Conservation (phyloP, 2,329 filamentous ascomycete species). For the Trichoderma pleuroti region DNA sequence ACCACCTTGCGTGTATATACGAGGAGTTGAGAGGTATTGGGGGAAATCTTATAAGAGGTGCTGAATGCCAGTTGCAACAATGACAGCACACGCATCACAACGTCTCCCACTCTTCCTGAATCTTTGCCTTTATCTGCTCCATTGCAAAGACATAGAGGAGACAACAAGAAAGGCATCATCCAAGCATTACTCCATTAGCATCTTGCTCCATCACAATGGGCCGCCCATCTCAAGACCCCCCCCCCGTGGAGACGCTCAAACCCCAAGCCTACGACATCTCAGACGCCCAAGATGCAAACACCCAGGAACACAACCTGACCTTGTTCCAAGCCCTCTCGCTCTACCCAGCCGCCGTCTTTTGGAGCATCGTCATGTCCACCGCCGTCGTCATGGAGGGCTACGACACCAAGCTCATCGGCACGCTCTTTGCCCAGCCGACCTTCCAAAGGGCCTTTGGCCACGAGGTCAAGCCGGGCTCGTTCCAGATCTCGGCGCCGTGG, state of each 20-base stretch:
- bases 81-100: not conserved
- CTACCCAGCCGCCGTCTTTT: slow-evolving; percentile 36
- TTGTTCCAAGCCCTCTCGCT: slow-evolving; percentile 26
- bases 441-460: slow-evolving; percentile 9
- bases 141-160: not conserved
- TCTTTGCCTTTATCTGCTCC: not conserved
- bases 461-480: slow-evolving; percentile 4
- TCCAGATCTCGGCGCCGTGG: slow-evolving; percentile 47
- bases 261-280: not conserved
- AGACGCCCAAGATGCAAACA: not conserved
- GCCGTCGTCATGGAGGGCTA: slow-evolving; percentile 44
- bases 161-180: not conserved
- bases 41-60: not conserved
- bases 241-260: not conserved
- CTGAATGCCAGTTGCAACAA: not conserved
- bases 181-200: not conserved
- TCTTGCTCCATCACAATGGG: not conserved
- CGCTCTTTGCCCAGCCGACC: slow-evolving; percentile 35
- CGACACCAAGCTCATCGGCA: slow-evolving; percentile 34
- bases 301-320: not conserved
- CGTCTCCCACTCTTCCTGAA: not conserved
- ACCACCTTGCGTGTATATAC: not conserved
- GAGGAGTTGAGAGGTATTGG: not conserved
- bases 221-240: not conserved
- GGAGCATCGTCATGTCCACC: slow-evolving; percentile 36